Conservation (phyloP, 1,139 yeast species). For the Magnusiomyces fungicola region DNA sequence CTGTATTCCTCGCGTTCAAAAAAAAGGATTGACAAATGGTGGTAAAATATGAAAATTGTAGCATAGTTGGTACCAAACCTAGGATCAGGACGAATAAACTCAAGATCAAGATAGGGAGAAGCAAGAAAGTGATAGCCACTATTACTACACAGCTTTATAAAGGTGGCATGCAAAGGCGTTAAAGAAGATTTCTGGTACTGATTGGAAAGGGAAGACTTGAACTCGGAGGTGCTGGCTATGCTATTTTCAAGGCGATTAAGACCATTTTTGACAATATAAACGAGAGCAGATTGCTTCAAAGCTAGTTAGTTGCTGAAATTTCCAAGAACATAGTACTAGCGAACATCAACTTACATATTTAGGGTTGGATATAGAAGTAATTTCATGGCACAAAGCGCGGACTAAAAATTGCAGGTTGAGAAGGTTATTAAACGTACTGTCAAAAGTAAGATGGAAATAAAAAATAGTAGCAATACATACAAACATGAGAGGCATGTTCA, state of each 20-base stretch:
- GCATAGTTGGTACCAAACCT: conserved; percentile 10
- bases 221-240: background rate
- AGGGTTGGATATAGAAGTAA: background rate
- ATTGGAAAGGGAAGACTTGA: background rate
- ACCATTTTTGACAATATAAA: conserved; percentile 6
- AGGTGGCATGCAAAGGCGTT: conserved; percentile 14
- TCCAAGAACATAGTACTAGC: too few relatives aligned
- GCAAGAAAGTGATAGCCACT: conserved; percentile 1
- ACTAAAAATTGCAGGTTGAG: too few relatives aligned
- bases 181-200: background rate
- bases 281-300: conserved; percentile 8
- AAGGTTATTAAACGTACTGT: too few relatives aligned
- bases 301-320: too few relatives aligned
- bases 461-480: background rate
- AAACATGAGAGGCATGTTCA: conserved; percentile 3
- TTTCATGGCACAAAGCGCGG: conserved; percentile 6
- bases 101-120: background rate
- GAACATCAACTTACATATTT: too few relatives aligned
- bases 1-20: conserved; percentile 18
- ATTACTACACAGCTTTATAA: conserved; percentile 7
- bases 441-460: background rate
- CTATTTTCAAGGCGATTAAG: conserved; percentile 3
- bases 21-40: conserved; percentile 21
- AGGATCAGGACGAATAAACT: conserved; percentile 8
- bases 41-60: conserved; percentile 20